Base-by-base conservation (phyloP, 768 basidiomycete genomes). In the Bullera alba region DNA sequence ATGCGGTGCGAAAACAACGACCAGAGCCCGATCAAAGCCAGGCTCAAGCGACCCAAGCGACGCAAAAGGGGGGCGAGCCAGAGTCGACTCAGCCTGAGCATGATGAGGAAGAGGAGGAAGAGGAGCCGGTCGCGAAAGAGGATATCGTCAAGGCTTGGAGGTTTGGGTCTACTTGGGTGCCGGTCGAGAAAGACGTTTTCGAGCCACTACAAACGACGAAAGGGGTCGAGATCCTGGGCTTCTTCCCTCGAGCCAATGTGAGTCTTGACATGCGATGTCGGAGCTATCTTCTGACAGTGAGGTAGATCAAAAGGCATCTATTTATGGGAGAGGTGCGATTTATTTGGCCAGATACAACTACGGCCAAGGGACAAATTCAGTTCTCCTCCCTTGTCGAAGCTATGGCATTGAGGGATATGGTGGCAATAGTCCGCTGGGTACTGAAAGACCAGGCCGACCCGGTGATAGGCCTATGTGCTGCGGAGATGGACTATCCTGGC, bases 161-260 rank as follows among this genome's bases (percentile, higher is more conserved):
- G 32, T 72, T 72, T 48, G 73, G 73, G 4, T 70, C 61, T 21
- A 69, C 86, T 0, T 91, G 88, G 71, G 85, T 81, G 2, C 88
- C 87, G 0, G 84, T 84, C 71, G 85, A 87, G 2, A 87, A 88
- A 45, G 87, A 82, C n/a, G 82, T 83, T 46, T 93, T 90, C 60
- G 80, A 80, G 26, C 79, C 76, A 54, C 74, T 95, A 32, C 73
- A 76, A n/a, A 86, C 89, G 0, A 79, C 75, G 64, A 84, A 83
- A 61, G 93, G 93, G 0, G 84, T 97, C 41, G 87, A 93, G 44
- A 81, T 97, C 36, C 81, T 85, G 60, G 85, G 83, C 0, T 95
- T 96, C 76, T 85, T 95, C 70, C 78, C 75, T 3, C 69, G 66
- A 22, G 78, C 79, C 48, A 83, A 84, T 55, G 90, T 90, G 58